Evolutionary conservation across 2,329 filamentous ascomycete species (phyloP), one percentile per base, ranked within the genome.

Genomic region (Microsporum ferrugineum): DNA sequence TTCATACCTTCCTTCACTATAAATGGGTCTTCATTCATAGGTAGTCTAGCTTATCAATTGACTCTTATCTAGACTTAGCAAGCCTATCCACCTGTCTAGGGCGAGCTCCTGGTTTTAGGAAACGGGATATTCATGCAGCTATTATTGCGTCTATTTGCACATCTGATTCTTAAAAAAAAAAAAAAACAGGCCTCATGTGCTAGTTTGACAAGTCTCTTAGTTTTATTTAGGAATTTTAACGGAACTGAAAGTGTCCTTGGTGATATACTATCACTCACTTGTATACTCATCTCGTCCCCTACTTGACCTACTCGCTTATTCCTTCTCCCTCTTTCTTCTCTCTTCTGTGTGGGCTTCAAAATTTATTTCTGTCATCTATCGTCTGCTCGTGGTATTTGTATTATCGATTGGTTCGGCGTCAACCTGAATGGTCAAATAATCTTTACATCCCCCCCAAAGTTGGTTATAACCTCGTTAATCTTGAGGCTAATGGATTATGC

Each of bases 41-140:
- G 33, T 5, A 57, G 45, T 47, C 49, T 62, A 5, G 10, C 23
- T 14, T 29, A 29, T 29, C 10, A 34, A 55, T 12, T 36, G 55
- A 8, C 43, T 38, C 23, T 31, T n/a, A 23, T 17, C 38, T 38
- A 69, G 69, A 66, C 14, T 66, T 73, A 39, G 62, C 69, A 2
- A 58, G 64, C 14, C 67, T 67, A n/a, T 59, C 67, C 39, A 65
- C 69, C n/a, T 69, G 71, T 51, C 66, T 73, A 2, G 71, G 71
- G 23, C 68, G 71, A 12, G 71, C 72, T 2, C 72, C 72, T 5
- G 72, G 72, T 0, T 72, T 72, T 60, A 65, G 69, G n/a, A 63
- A 68, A 31, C 63, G 63, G 12, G 66, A 71, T 57, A 70, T 74
- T 3, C 71, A 74, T 49, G 61, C 67, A 29, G 71, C 72, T 3